Conservation (phyloP, 2,329 filamentous ascomycete genomes). For the Epichloe aotearoae region DNA sequence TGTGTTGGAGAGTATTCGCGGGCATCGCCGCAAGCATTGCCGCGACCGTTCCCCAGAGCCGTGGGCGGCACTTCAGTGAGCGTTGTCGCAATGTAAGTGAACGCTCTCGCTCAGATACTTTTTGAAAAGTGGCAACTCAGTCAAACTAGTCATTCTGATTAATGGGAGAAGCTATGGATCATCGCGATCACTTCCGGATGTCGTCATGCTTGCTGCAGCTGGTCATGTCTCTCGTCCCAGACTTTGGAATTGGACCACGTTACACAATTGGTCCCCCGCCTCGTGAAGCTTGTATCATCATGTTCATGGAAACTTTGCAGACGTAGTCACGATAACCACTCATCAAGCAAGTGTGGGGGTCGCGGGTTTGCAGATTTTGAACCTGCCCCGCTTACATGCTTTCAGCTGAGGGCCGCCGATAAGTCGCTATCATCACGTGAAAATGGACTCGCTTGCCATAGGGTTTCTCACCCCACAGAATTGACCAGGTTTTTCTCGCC, state of each 20-base stretch:
- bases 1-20: too few species aligned
- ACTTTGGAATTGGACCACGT: neutral
- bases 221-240: neutral
- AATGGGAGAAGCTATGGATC: neutral
- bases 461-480: slow-evolving; percentile 29
- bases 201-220: neutral
- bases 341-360: neutral
- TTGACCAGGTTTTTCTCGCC: slow-evolving; percentile 19
- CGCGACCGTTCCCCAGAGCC: too few species aligned
- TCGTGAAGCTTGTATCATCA: neutral
- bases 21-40: too few species aligned
- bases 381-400: neutral
- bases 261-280: neutral
- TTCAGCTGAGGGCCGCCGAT: slow-evolving; percentile 6
- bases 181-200: neutral
- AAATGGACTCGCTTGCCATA: slow-evolving; percentile 19
- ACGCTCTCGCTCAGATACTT: neutral
- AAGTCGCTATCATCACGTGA: slow-evolving; percentile 21
- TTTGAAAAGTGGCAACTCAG: neutral
- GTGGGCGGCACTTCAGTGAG: too few species aligned
- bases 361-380: neutral
- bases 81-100: neutral
- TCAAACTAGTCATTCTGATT: neutral
- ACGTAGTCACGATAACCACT: neutral
- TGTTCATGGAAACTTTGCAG: neutral